Evolutionary conservation across 164 flowering plant species (phyloP), one percentile per base, ranked within the genome.

Genomic region (Dillenia suffruticosa): DNA sequence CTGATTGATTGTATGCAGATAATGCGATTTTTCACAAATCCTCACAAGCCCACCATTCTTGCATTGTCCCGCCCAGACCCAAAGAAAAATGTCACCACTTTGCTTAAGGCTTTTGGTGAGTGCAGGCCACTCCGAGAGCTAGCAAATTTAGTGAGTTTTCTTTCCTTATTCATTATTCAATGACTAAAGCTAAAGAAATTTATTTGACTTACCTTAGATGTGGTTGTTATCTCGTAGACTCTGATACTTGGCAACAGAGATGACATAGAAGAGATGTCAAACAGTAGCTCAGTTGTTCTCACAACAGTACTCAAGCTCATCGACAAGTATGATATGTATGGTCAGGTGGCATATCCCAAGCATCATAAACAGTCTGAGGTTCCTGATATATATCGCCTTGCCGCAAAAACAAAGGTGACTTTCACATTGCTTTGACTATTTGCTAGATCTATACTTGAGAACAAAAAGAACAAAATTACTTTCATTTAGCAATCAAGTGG

Each of bases 61-160:
- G 97, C 97, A 52, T 62, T 90, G 58, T 86, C 97, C 5, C 82
- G 92, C 46, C 94, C 97, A 56, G 97, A 90, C 70, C 97, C 92
- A 0, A 90, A 90, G 76, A 90, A 90, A 56, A 90, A 88, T 56
- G 83, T 90, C 49, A 84, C 88, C 32, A 86, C 90, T 44, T 77
- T 90, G 61, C 75, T 90, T 61, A 86, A 79, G 70, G 96, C 96
- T 15, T 90, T 81, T 57, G 96, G 96, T 43, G 96, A 87, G 63
- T 81, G 90, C 64, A 82, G 77, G 49, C 82, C 73, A 2, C 84
- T 90, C 12, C 67, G 87, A 13, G 90, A 90, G 66, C 81, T 90
- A n/a, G 92, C 96, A 13, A 90, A 90, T 67, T 70, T 90, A 85
- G 96, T 90, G 79, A 65, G 9, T 56, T 40, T 2, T 8, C 26